Evolutionary conservation across 129 eudicot species (phyloP).

Genomic region (Arctium lappa): DNA sequence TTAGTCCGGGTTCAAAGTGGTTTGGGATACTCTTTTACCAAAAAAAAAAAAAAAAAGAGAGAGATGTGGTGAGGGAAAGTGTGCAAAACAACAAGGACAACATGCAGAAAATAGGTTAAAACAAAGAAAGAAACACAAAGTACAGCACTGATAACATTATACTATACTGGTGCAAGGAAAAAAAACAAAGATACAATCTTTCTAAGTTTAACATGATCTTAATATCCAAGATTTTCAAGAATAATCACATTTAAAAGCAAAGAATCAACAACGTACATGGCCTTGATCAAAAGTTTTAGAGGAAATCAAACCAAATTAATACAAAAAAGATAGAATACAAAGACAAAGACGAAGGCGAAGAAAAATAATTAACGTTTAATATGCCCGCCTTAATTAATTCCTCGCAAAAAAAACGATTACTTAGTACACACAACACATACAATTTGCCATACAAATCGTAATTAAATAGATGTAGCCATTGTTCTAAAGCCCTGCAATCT

Average conservation of each 20-base stretch:
- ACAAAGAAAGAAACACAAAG: no score
- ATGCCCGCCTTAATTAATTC: constrained; percentile 13
- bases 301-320: not conserved
- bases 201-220: no score
- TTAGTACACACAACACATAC: constrained; percentile 15
- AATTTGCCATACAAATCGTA: not conserved
- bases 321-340: not conserved
- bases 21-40: no score
- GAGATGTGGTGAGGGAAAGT: no score
- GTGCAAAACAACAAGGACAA: not conserved
- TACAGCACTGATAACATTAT: no score
- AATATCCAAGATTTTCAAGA: not conserved
- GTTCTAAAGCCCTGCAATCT: not conserved
- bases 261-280: constrained; percentile 19
- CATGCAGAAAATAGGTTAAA: not conserved
- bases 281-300: constrained; percentile 3
- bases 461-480: not conserved
- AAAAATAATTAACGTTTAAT: not conserved
- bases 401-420: constrained; percentile 11
- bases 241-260: constrained; percentile 14
- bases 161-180: no score
- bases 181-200: no score
- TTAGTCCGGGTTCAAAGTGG: no score
- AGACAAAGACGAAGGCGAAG: not conserved
- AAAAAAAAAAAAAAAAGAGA: no score